A percentile compares a stretch with the other conserved stretches of the same genome.
Evolutionary conservation across 176 grass and related monocot species (phyloP).

Genomic region (Zea mays): Zm-B73-REFERENCE-NAM-5.0 NC_050098.1:193860501-193861000

Average conservation of each 20-base stretch:
- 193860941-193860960: neutral
- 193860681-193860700: neutral
- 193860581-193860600: neutral
- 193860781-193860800: neutral
- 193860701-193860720: neutral
- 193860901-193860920: neutral
- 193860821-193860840: neutral
- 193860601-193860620: neutral
- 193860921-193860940: slow-evolving; percentile 14
- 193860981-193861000: neutral
- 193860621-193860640: neutral
- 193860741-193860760: neutral
- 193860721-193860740: neutral
- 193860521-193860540: neutral
- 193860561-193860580: neutral
- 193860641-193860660: neutral
- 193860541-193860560: neutral
- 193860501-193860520: neutral
- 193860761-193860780: neutral
- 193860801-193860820: neutral
- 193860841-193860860: neutral
- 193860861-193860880: neutral
- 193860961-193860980: slow-evolving; percentile 11
- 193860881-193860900: neutral
- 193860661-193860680: neutral